These are phyloP conservation scores for Sarocladium kiliense DNA, from an alignment of 2,329 filamentous ascomycete species.

Conservation along the genomic window DNA sequence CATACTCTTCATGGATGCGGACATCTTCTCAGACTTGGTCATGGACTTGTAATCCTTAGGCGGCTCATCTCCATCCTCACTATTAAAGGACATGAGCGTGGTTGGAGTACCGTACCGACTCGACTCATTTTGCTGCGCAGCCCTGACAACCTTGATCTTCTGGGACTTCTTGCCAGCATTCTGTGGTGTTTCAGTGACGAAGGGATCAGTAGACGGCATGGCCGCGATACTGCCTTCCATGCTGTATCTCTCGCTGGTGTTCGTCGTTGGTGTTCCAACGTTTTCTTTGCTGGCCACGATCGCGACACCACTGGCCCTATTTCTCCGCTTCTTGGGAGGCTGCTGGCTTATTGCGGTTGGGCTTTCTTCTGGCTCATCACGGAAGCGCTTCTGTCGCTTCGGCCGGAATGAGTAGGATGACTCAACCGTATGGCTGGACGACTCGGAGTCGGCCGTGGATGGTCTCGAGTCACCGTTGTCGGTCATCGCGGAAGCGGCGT, in stretches of 20 bases:
- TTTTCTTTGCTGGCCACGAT: not conserved
- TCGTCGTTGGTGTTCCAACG: not conserved
- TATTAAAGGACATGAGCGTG: slow-evolving; percentile 11
- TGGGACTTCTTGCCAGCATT: slow-evolving; percentile 25
- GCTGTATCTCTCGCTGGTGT: slow-evolving; percentile 5
- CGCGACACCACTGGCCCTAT: slow-evolving; percentile 15
- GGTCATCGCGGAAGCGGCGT: slow-evolving; percentile 29
- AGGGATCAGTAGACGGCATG: slow-evolving; percentile 14
- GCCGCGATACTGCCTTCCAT: slow-evolving; percentile 12
- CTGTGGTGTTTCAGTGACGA: slow-evolving; percentile 17
- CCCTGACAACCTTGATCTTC: slow-evolving; percentile 34
- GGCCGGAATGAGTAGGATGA: slow-evolving; percentile 50
- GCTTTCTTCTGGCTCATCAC: slow-evolving; percentile 40
- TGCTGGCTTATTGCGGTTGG: slow-evolving; percentile 27
- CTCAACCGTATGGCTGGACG: slow-evolving; percentile 41
- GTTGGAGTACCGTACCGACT: slow-evolving; percentile 25
- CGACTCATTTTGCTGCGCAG: slow-evolving; percentile 8
- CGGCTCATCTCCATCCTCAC: slow-evolving; percentile 32
- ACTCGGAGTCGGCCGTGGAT: slow-evolving; percentile 48
- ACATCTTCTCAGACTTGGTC: slow-evolving; percentile 64
- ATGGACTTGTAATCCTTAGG: slow-evolving; percentile 54
- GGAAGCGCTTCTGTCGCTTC: slow-evolving; percentile 50
- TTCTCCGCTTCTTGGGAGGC: slow-evolving; percentile 31
- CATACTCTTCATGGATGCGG: slow-evolving; percentile 59
- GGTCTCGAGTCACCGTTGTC: slow-evolving; percentile 45